Percentiles rank a stretch among this genome's conserved stretches.
These are phyloP conservation scores for Colletotrichum sp. DNA, from an alignment of 2,329 filamentous ascomycete genomes.

Conservation along the genomic window DNA sequence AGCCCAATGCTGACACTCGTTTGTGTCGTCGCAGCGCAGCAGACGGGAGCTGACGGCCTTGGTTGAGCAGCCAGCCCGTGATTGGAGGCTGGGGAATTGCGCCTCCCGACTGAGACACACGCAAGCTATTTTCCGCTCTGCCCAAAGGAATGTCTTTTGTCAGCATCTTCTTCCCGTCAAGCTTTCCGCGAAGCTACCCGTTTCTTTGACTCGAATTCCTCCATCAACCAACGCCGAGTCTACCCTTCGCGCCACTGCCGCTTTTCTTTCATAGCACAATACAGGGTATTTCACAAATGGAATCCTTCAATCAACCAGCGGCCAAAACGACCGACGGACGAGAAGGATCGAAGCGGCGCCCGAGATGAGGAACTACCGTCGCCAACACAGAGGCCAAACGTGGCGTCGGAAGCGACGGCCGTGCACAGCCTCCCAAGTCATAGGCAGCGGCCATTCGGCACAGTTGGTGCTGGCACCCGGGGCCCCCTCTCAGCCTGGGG, in stretches of 20 bases:
- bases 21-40: background rate
- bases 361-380: background rate
- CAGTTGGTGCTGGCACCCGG: background rate
- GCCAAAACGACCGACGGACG: background rate
- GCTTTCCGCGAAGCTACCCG: background rate
- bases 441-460: background rate
- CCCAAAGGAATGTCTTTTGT: background rate
- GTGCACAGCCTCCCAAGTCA: slow-evolving; percentile 7
- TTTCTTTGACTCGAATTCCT: background rate
- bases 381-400: background rate
- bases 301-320: background rate
- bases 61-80: background rate
- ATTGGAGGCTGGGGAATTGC: background rate
- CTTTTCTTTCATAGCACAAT: background rate
- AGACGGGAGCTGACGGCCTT: background rate
- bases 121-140: background rate
- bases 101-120: background rate
- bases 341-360: background rate
- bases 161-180: background rate
- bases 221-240: background rate
- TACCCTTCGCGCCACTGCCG: background rate
- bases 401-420: slow-evolving; percentile 9
- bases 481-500: background rate
- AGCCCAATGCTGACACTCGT: background rate
- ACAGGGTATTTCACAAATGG: background rate